Base-by-base conservation (phyloP, 805 yeast species). In the Wickerhamiella kazuoi region DNA sequence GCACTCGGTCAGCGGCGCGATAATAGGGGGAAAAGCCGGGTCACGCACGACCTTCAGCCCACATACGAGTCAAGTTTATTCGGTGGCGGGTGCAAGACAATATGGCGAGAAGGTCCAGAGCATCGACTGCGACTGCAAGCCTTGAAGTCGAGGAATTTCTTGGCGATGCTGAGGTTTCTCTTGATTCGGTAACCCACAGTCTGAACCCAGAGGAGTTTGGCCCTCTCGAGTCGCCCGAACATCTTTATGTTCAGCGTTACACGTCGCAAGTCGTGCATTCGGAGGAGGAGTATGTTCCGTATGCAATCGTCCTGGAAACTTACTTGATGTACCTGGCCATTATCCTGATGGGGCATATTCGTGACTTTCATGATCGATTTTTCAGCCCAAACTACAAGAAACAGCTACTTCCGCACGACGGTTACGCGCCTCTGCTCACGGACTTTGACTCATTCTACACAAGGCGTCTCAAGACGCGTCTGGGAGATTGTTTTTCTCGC, bases 361-460 rank as follows among this genome's bases (percentile, higher is more conserved):
- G 84, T 49, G 99, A 90, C 61, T 87, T 76, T 57, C 69, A 83
- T 43, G 94, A 94, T 40, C 72, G 78, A 54, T 61, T 65, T 18
- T 79, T 86, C 59, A 70, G 69, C 53, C 79, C 80, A 16, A 68
- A 71, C 38, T 70, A 67, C 40, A 79, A 78, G 50, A 62, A 60
- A 31, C 79, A 78, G 46, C 65, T 86, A 42, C 59, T 77, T 38
- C 87, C 81, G 52, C 68, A 69, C 46, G 76, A 87, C 55, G 98
- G 98, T 1, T 75, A 81, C 52, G 96, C 98, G 26, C 97, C 99
- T 21, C 79, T 94, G 79, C 80, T 79, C 51, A 79, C 90, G 20
- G 87, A 84, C 35, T 84, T 87, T 56, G 99, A 90, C 60, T 74
- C 81, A 46, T 93, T 90, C 57, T 90, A 86, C 59, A 78, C 86